A percentile compares a stretch with the other conserved stretches of the same genome.
Evolutionary conservation across 2,329 filamentous ascomycete genomes (phyloP).

Genomic region (Podosphaera xanthii): DNA sequence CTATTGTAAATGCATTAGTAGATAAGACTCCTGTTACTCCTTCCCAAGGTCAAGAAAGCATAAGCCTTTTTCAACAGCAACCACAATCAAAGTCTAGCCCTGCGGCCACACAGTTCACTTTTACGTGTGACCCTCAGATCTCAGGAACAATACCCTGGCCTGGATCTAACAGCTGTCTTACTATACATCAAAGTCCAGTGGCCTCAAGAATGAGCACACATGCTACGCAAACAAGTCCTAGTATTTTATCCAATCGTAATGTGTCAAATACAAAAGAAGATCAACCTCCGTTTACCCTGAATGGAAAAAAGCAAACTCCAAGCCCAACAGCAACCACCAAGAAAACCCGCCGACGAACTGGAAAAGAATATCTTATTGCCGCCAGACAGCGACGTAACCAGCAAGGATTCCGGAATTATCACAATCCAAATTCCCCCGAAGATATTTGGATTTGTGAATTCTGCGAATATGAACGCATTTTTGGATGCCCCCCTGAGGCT

Average conservation of each 20-base stretch:
- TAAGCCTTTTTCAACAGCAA: conserved; percentile 55
- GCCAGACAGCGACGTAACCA: conserved; percentile 57
- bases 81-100: conserved; percentile 35
- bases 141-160: conserved; percentile 60
- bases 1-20: conserved; percentile 78
- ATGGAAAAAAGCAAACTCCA: conserved; percentile 16
- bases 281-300: conserved; percentile 10
- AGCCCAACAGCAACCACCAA: conserved; percentile 26
- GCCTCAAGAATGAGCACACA: conserved; percentile 13
- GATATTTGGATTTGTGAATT: conserved; percentile 95
- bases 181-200: conserved; percentile 10
- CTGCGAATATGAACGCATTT: conserved; percentile 92
- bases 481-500: conserved; percentile 64
- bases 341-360: conserved; percentile 41
- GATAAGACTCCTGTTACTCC: conserved; percentile 40
- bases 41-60: conserved; percentile 48
- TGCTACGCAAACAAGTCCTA: conserved; percentile 16
- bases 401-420: conserved; percentile 54
- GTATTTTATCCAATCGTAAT: conserved; percentile 6
- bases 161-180: conserved; percentile 18
- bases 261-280: conserved; percentile 7
- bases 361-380: conserved; percentile 50
- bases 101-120: conserved; percentile 78
- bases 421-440: conserved; percentile 44
- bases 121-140: conserved; percentile 81